These are phyloP conservation scores for Oldenlandia corymbosa DNA, from an alignment of 257 asterid species.

Conservation along the genomic window DNA sequence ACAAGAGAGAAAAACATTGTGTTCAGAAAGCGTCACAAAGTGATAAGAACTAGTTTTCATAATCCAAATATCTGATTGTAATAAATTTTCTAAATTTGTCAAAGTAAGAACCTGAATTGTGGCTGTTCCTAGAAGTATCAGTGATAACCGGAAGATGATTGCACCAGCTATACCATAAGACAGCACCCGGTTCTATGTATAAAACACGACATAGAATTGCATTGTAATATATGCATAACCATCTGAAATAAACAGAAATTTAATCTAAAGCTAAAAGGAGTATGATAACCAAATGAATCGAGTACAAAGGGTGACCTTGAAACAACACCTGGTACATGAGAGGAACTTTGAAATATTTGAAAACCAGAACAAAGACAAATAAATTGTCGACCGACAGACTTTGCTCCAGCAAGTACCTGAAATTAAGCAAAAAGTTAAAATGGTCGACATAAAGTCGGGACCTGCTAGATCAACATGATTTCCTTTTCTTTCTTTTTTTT, in stretches of 20 bases:
- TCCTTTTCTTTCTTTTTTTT: neutral
- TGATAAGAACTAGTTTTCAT: neutral
- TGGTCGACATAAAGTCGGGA: neutral
- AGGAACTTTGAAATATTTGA: slow-evolving; percentile 96
- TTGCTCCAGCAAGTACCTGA: slow-evolving; percentile 94
- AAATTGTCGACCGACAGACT: slow-evolving; percentile 96
- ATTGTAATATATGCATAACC: slow-evolving; percentile 12
- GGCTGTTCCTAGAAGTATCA: slow-evolving; percentile 95
- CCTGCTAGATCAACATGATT: neutral
- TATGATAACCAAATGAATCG: slow-evolving; percentile 10
- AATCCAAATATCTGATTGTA: neutral
- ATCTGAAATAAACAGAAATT: slow-evolving; percentile 11
- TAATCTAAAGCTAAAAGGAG: slow-evolving; percentile 16
- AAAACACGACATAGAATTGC: slow-evolving; percentile 20
- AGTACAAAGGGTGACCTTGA: slow-evolving; percentile 18
- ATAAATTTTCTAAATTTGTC: neutral
- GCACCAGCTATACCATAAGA: slow-evolving; percentile 99
- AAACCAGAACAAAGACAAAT: slow-evolving; percentile 83
- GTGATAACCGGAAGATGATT: slow-evolving; percentile 60
- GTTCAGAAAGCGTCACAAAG: slow-evolving; percentile 17
- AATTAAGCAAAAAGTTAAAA: neutral
- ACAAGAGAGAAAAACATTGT: slow-evolving; percentile 22
- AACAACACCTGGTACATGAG: slow-evolving; percentile 63
- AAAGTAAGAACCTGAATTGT: slow-evolving; percentile 76
- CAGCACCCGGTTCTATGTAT: slow-evolving; percentile 71